Percentiles rank a stretch among this genome's conserved stretches.
Evolutionary conservation across 164 flowering plant genomes (phyloP).

Genomic region (Akebia trifoliata): DNA sequence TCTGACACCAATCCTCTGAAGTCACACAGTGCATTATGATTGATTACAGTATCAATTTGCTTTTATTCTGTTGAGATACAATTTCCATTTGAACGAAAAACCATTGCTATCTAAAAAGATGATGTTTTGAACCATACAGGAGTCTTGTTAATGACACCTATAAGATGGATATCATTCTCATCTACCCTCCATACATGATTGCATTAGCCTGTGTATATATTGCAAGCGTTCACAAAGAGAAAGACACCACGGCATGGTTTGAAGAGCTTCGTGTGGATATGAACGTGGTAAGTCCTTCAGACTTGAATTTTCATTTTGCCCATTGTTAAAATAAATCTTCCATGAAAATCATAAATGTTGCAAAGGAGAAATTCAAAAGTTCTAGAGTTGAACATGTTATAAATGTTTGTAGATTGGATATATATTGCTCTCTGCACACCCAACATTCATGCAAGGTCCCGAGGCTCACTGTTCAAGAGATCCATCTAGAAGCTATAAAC

Average conservation of each 20-base stretch:
- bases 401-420: not conserved
- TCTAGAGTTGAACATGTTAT: not conserved
- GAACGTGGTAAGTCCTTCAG: slow-evolving; percentile 70
- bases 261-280: slow-evolving; percentile 98
- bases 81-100: not conserved
- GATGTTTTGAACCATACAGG: slow-evolving; percentile 41
- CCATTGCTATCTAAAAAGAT: not conserved
- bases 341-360: too few relatives aligned
- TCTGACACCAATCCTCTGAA: not conserved
- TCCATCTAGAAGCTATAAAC: not conserved
- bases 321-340: too few relatives aligned
- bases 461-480: not conserved
- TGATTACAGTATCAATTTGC: not conserved
- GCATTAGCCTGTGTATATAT: slow-evolving; percentile 91
- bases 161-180: slow-evolving; percentile 89
- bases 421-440: not conserved
- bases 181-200: slow-evolving; percentile 85
- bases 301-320: not conserved
- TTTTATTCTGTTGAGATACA: not conserved
- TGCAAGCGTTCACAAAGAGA: slow-evolving; percentile 77
- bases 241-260: slow-evolving; percentile 89
- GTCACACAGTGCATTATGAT: not conserved
- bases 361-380: not conserved
- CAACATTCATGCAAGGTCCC: not conserved
- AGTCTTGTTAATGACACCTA: slow-evolving; percentile 88